Conservation (phyloP, 2,329 filamentous ascomycete species). For the Penicillium digitatum region DNA sequence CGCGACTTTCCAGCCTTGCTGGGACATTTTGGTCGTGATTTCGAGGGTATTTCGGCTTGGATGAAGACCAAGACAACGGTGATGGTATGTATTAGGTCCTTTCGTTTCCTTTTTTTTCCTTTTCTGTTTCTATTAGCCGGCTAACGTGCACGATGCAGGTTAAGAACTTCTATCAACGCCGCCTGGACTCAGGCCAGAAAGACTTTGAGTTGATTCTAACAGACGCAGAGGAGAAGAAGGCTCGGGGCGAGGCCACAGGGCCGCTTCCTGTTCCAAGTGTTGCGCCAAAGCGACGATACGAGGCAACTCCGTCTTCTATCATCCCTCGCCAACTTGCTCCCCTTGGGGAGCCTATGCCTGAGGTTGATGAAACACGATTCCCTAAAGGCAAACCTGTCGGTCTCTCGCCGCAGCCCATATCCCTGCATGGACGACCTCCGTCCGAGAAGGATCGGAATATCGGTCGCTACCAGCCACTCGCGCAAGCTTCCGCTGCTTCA, state of each 20-base stretch:
- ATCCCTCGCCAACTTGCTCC: slow-evolving; percentile 42
- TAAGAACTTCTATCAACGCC: slow-evolving; percentile 49
- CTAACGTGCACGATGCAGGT: slow-evolving; percentile 33
- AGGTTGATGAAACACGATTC: slow-evolving; percentile 32
- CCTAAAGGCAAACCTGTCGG: slow-evolving; percentile 32
- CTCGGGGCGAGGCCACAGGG: slow-evolving; percentile 44
- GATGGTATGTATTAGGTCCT: slow-evolving; percentile 41
- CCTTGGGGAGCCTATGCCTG: slow-evolving; percentile 37
- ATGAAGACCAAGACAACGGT: slow-evolving; percentile 53
- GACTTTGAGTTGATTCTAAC: slow-evolving; percentile 44
- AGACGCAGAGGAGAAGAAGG: slow-evolving; percentile 45
- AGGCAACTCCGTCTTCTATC: slow-evolving; percentile 43
- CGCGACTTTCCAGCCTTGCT: slow-evolving; percentile 46
- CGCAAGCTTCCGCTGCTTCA: slow-evolving; percentile 35
- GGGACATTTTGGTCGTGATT: slow-evolving; percentile 48
- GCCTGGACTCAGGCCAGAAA: slow-evolving; percentile 42
- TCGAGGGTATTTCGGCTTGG: slow-evolving; percentile 47
- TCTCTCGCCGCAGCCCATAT: slow-evolving; percentile 31
- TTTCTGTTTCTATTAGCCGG: background rate
- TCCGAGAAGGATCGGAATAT: slow-evolving; percentile 36
- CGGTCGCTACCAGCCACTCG: slow-evolving; percentile 38
- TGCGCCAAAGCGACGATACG: slow-evolving; percentile 48
- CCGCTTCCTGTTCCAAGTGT: slow-evolving; percentile 43
- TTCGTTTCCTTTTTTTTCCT: background rate
- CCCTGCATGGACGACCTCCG: slow-evolving; percentile 31